Conservation (phyloP, 768 basidiomycete species). For the Mycena venus region DNA sequence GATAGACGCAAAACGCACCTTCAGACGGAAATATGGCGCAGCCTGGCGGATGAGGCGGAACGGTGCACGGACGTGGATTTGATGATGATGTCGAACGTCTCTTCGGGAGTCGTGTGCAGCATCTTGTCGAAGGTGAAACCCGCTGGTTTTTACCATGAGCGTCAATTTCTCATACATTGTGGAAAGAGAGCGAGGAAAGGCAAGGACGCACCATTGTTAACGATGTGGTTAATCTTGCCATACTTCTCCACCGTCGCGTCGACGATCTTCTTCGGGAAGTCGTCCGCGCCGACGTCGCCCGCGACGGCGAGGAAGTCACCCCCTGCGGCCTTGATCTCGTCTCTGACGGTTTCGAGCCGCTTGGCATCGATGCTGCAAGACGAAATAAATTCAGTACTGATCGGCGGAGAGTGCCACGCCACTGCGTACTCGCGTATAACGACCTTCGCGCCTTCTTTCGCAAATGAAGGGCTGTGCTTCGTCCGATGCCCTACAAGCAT, state of each 20-base stretch:
- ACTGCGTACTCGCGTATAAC: constrained; percentile 88
- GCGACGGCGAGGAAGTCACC: constrained; percentile 82
- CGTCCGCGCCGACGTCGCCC: constrained; percentile 87
- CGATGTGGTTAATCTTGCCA: constrained; percentile 89
- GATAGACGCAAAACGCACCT: constrained; percentile 58
- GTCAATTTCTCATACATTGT: neutral
- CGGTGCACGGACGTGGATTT: constrained; percentile 88
- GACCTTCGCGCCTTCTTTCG: constrained; percentile 88
- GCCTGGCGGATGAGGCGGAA: constrained; percentile 89
- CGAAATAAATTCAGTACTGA: no score
- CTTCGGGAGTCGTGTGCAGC: constrained; percentile 89
- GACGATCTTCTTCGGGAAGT: constrained; percentile 85
- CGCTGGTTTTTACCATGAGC: constrained; percentile 51
- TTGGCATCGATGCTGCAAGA: constrained; percentile 75
- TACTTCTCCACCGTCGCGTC: constrained; percentile 82
- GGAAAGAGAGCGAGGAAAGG: neutral
- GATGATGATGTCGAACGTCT: constrained; percentile 84
- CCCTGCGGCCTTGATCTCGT: constrained; percentile 79
- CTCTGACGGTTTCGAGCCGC: constrained; percentile 74
- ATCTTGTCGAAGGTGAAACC: constrained; percentile 90
- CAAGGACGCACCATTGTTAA: constrained; percentile 81
- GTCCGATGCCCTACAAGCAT: constrained; percentile 84
- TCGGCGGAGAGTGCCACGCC: constrained; percentile 25
- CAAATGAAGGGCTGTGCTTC: constrained; percentile 79
- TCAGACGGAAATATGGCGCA: constrained; percentile 87